These are phyloP conservation scores for Epichloe elymi DNA, from an alignment of 2,329 filamentous ascomycete genomes.

Conservation along the genomic window DNA sequence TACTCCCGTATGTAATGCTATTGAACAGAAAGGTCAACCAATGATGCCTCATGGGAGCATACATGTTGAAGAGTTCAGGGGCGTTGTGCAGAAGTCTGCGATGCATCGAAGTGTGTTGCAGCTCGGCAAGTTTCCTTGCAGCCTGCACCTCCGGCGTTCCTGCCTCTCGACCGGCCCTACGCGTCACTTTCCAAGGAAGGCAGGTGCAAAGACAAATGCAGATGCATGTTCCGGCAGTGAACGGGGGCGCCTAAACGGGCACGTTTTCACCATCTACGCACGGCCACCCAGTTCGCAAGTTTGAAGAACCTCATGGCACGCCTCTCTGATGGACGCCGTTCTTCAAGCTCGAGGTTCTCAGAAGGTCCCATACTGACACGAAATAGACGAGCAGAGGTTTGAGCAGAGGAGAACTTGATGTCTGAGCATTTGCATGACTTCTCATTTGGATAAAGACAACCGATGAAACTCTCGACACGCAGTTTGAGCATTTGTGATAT, in stretches of 20 bases:
- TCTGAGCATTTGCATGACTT: no score
- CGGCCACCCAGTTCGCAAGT: no score
- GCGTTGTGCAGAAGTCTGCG: no score
- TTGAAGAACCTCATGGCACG: no score
- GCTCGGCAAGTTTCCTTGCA: neutral
- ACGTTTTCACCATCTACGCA: no score
- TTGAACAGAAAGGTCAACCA: no score
- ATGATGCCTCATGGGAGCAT: neutral
- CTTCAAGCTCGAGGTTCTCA: neutral
- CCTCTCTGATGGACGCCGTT: neutral
- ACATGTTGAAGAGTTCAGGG: neutral
- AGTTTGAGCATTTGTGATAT: neutral
- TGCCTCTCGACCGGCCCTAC: neutral
- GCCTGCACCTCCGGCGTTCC: neutral
- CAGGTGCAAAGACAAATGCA: neutral
- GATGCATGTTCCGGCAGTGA: neutral
- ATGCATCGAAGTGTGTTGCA: neutral
- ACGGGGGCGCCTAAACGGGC: no score
- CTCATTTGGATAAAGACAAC: no score
- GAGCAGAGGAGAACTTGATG: no score
- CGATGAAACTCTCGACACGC: neutral
- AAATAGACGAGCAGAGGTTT: neutral
- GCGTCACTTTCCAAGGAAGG: neutral
- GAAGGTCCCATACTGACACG: neutral
- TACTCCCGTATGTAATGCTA: no score